Conservation (phyloP, 139 green algal species). For the Mychonastes homosphaera region DNA sequence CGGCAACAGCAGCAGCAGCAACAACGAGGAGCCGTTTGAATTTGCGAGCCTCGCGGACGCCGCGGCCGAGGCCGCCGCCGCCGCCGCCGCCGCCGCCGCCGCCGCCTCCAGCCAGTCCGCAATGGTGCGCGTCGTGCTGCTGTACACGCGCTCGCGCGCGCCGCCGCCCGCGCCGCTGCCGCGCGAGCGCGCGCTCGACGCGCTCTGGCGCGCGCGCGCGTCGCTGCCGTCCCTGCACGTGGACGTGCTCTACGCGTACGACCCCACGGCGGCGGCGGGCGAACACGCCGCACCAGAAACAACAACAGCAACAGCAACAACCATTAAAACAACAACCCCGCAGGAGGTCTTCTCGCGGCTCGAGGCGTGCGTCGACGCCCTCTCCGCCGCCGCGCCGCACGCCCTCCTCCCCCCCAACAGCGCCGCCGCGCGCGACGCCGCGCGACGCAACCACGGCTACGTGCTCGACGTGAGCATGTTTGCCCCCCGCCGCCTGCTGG, state of each 20-base stretch:
- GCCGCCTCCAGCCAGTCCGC: not conserved
- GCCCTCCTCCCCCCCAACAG: too few relatives aligned
- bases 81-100: not conserved
- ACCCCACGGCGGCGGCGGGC: slow-evolving; percentile 2
- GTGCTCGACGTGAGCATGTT: not conserved
- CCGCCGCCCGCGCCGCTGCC: not conserved
- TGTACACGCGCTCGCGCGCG: slow-evolving; percentile 9
- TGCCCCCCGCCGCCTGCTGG: not conserved
- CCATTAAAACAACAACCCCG: not conserved
- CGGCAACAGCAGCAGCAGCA: slow-evolving; percentile 2
- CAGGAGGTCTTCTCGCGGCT: not conserved
- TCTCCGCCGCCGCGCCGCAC: too few relatives aligned
- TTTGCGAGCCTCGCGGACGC: slow-evolving; percentile 6
- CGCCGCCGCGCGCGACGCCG: too few relatives aligned
- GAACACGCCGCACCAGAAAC: not conserved
- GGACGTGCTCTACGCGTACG: slow-evolving; percentile 9
- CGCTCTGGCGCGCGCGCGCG: too few relatives aligned
- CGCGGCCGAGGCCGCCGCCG: not conserved
- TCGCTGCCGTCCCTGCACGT: not conserved
- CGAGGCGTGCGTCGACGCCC: not conserved
- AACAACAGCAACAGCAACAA: not conserved
- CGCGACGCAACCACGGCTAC: too few relatives aligned
- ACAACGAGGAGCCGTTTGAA: slow-evolving; percentile 7
- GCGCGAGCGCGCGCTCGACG: too few relatives aligned
- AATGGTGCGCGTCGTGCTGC: slow-evolving; percentile 10